Base-by-base conservation (phyloP, 73 alveolate genomes). In the Symbiodinium natans region DNA sequence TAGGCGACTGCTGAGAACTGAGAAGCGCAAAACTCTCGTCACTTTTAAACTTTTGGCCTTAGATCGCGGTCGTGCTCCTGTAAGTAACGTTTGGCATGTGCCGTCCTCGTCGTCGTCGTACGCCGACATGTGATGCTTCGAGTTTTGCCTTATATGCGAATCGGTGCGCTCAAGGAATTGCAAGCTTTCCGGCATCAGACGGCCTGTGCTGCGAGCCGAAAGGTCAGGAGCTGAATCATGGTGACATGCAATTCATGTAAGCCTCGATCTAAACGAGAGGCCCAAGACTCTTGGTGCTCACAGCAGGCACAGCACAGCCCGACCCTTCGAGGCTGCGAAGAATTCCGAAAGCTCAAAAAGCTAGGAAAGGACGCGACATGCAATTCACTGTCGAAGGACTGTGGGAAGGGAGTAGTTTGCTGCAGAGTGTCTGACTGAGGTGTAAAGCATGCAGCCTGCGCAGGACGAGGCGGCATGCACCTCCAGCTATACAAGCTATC, bases 371-470 rank as follows among this genome's bases (percentile, higher is more conserved):
- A 39, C 42, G 95, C 33, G 23, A 88, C 46, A 2, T 88, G 95
- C 95, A 88, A 88, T n/a, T 36, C 73, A 34, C 46, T 88, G 71
- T 38, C 95, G 31, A 59, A 88, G 95, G 95, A 36, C 80, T 23
- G 38, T 46, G 59, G 59, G 59, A 46, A n/a, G 59, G 13, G 59
- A 63, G 33, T 3, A 2, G 80, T 27, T 63, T 63, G 36, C 80
- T 0, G 80, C 27, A 9, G 36, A 63, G 9, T 4, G 29, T 52
- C 17, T 8, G 71, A 52, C n/a, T 6, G 25, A 52, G 71, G n/a
- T 0, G 9, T 46, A 19, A 13, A 46, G 59, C 4, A 23, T 0
- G 31, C 23, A 52, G 71, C 17, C 71, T 52, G 15, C 8, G 71
- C 19, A 63, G 80, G 80, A 63, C 19, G 80, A 63, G 15, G n/a